Evolutionary conservation across 306 rosid species (phyloP).

Genomic region (Mimosa pudica): DNA sequence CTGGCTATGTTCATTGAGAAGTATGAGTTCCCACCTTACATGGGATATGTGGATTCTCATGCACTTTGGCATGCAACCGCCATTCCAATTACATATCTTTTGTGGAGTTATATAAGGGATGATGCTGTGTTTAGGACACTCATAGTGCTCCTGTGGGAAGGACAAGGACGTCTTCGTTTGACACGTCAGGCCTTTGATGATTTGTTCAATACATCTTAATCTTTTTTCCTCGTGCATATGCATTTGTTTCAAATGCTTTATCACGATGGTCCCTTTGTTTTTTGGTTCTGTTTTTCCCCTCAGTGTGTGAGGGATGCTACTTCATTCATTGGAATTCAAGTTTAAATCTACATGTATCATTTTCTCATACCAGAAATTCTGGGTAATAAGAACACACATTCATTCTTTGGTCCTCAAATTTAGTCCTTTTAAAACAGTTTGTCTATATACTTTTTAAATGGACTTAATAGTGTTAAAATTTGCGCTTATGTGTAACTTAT

Average conservation of each 20-base stretch:
- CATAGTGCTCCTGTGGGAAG: too few species aligned
- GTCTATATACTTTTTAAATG: too few species aligned
- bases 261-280: conserved; percentile 54
- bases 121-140: conserved; percentile 86
- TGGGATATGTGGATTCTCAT: conserved; percentile 80
- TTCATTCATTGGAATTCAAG: conserved; percentile 47
- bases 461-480: too few species aligned
- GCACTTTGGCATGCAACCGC: conserved; percentile 78
- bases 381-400: not conserved
- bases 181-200: too few species aligned
- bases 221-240: conserved; percentile 51
- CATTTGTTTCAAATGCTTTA: conserved; percentile 54
- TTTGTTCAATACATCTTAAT: conserved; percentile 46
- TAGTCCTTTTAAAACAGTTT: too few species aligned
- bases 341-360: conserved; percentile 24
- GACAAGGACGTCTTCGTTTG: too few species aligned
- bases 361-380: not conserved
- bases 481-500: too few species aligned
- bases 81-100: conserved; percentile 78
- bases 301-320: conserved; percentile 38
- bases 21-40: conserved; percentile 90
- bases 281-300: conserved; percentile 51
- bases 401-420: too few species aligned
- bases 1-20: conserved; percentile 66
- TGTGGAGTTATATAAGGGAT: conserved; percentile 94